Evolutionary conservation across 352 stramenopile species (phyloP).

Genomic region (Phytophthora podocarpi): DNA sequence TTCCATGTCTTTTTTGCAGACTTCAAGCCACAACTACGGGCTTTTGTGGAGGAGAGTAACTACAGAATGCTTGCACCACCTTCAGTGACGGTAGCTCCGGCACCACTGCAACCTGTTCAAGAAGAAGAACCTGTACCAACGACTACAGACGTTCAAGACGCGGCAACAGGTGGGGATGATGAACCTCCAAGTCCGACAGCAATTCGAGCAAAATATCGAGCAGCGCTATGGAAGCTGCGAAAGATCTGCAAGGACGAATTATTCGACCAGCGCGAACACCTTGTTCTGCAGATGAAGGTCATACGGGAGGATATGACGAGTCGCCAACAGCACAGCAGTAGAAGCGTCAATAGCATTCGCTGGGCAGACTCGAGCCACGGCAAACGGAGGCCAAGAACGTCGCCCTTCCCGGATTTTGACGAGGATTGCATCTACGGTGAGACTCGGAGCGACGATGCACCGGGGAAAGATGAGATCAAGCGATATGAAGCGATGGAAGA

Average conservation of each 20-base stretch:
- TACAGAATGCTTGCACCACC: slow-evolving; percentile 26
- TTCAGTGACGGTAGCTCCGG: not conserved
- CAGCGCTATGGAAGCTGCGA: slow-evolving; percentile 59
- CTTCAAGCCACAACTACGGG: slow-evolving; percentile 66
- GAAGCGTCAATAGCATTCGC: not conserved
- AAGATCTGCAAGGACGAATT: slow-evolving; percentile 70
- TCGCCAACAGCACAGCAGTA: slow-evolving; percentile 24
- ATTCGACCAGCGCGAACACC: slow-evolving; percentile 43
- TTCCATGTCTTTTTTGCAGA: slow-evolving; percentile 80
- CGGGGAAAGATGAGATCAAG: slow-evolving; percentile 6
- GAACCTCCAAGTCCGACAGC: slow-evolving; percentile 3
- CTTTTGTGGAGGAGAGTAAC: slow-evolving; percentile 69
- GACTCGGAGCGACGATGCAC: slow-evolving; percentile 4
- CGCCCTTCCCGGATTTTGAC: slow-evolving; percentile 15
- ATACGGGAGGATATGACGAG: slow-evolving; percentile 29
- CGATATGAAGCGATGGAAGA: slow-evolving; percentile 58
- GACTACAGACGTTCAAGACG: slow-evolving; percentile 2
- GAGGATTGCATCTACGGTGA: slow-evolving; percentile 5
- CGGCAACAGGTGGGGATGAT: not conserved
- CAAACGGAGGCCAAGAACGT: slow-evolving; percentile 7
- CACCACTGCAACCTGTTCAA: slow-evolving; percentile 6
- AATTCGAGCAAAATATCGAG: slow-evolving; percentile 41
- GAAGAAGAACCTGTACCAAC: slow-evolving; percentile 19
- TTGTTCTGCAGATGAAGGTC: slow-evolving; percentile 40
- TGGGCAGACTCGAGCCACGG: not conserved